Evolutionary conservation across 345 rosid genomes (phyloP), one percentile per base, ranked within the genome.

Genomic region (Citrus australasica): DNA sequence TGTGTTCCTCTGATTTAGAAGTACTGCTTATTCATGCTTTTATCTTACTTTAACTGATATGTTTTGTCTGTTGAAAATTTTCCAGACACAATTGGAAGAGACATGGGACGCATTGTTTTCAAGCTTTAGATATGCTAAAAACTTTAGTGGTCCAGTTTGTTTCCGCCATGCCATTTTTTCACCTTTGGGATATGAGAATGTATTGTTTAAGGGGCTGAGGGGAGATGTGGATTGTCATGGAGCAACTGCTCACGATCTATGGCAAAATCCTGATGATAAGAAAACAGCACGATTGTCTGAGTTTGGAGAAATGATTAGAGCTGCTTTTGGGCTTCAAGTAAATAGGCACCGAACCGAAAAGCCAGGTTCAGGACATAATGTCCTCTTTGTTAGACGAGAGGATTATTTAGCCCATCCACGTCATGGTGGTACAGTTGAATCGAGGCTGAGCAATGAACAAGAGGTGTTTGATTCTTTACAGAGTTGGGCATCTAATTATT

Each of bases 371-470:
- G 85, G 76, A 53, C 87, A 87, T 69, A 92, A 91, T 67, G 84
- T 96, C 78, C 98, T 93, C 77, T 95, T 92, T 82, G 91, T 93
- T 28, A 90, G 97, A 61, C 94, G 99, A 28, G 98, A 96, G 82
- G 93, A 96, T 82, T 96, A 96, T 80, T 83, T 96, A 76, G 97
- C 99, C 24, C 98, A 96, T 79, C 98, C 98, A 42, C 96, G 98
- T 38, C 97, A 92, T 22, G 82, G 81, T 17, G 99, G 99, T 55
- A 92, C 83, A 84, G 87, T 94, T 70, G 90, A 95, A 80, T 89
- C 98, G 3, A 90, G 99, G 65, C 97, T 92, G 35, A 90, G 85
- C 86, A 93, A 93, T 73, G 97, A 95, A 83, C 88, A 85, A 85
- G 93, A 91, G 82, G 91, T 95, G 80, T 92, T 89, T 48, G 89